Percentiles rank a stretch among this genome's conserved stretches.
phyloP scores from a whole-genome alignment of 2,329 filamentous ascomycete genomes.

The Colletotrichum somersetense region DNA sequence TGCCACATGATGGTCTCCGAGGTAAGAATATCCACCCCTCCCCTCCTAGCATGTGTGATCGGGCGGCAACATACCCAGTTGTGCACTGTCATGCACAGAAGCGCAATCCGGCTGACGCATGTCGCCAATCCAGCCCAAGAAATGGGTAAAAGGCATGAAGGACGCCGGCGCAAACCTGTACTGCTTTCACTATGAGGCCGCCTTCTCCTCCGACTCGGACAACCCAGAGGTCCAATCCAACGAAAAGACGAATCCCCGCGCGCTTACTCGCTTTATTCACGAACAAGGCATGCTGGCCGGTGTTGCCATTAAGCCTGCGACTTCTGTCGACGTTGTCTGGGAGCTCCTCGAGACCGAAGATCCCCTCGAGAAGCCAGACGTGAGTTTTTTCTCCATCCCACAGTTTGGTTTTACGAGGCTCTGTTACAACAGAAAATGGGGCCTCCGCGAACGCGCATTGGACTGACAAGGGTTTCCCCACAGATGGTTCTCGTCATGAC shows the following conservation, averaged over 20 bases:
- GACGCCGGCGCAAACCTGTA: constrained; percentile 97
- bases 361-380: constrained; percentile 86
- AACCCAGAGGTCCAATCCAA: constrained; percentile 78
- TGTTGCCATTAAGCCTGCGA: constrained; percentile 95
- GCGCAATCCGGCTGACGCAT: constrained; percentile 15
- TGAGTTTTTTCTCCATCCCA: constrained; percentile 62
- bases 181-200: constrained; percentile 99
- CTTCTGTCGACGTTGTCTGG: constrained; percentile 90
- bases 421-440: neutral
- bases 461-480: constrained; percentile 11
- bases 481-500: constrained; percentile 99
- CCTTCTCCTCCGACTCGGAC: constrained; percentile 87
- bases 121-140: constrained; percentile 79
- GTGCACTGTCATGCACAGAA: neutral
- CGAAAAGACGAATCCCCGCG: constrained; percentile 81
- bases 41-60: neutral
- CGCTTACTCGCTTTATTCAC: constrained; percentile 92
- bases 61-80: neutral
- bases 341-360: constrained; percentile 83
- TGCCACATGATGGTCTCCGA: constrained; percentile 99
- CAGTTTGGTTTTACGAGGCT: neutral
- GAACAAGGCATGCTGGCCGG: constrained; percentile 88
- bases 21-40: constrained; percentile 63
- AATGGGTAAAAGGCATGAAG: constrained; percentile 97
- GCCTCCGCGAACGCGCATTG: constrained; percentile 18